phyloP scores from a whole-genome alignment of 2,329 filamentous ascomycete genomes.

The Tolypocladium nubicola region DNA sequence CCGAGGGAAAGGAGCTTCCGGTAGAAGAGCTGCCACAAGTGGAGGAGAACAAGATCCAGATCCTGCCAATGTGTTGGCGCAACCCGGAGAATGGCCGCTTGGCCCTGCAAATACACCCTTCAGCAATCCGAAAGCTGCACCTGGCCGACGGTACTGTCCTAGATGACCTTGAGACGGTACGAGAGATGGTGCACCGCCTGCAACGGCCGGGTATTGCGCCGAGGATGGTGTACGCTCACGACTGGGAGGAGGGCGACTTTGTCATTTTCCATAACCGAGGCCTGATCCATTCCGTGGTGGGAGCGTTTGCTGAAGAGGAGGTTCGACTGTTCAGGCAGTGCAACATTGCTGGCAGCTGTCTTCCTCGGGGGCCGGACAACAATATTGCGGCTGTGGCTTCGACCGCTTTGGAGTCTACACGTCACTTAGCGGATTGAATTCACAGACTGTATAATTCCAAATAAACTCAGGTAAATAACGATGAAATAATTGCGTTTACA shows the following conservation, averaged over 20 bases:
- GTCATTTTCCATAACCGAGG: background rate
- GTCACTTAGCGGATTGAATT: background rate
- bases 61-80: background rate
- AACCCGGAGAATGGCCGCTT: background rate
- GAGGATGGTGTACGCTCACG: background rate
- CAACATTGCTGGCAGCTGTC: background rate
- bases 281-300: background rate
- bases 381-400: background rate
- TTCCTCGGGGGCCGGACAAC: background rate
- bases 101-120: background rate
- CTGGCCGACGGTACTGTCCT: background rate
- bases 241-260: background rate
- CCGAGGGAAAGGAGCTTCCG: background rate
- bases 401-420: background rate
- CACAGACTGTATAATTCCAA: no score
- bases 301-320: background rate
- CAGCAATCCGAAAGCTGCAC: background rate
- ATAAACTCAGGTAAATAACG: no score
- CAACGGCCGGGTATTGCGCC: background rate
- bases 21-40: background rate
- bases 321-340: background rate
- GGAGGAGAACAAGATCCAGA: background rate
- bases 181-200: background rate
- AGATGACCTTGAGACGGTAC: background rate
- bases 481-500: no score